Base-by-base conservation (phyloP, 306 rosid species). In the Leucaena leucocephala region DNA sequence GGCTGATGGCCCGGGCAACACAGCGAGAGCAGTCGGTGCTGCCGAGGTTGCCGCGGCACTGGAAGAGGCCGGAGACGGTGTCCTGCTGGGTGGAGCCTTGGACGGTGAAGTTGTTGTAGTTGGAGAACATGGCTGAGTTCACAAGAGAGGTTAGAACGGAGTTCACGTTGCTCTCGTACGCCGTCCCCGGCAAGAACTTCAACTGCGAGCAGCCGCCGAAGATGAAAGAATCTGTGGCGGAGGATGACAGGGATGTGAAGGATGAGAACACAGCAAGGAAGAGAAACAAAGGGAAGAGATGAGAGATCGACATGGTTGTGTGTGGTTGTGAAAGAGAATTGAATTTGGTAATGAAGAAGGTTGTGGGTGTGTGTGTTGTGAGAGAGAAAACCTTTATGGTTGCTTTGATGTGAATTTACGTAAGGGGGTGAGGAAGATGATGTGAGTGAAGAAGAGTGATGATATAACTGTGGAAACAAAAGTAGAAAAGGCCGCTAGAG, bases 51-150 rank as follows among this genome's bases (percentile, higher is more conserved):
- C 87, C 91, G 7, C 91, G 91, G 87, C 95, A 90, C 77, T 90
- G 92, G 84, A 74, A 88, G 78, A 88, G 84, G 77, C 88, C 90
- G 80, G 67, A 83, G 63, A 88, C 48, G 82, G 88, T 80, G 85
- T 82, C 82, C 7, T 71, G 74, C 14, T 78, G 33, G 35, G 82
- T 0, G 76, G 84, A 6, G 21, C 76, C 81, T 21, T 70, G 75
- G 76, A 77, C 8, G 70, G 92, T 88, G 91, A 61, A 88, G 80
- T 96, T 96, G 85, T 88, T 93, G 88, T 89, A 96, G 83, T 82
- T 69, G 8, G 84, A 16, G 85, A 64, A 83, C 82, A 70, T 80
- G 86, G 95, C 92, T 0, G 88, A 85, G 80, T 88, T 90, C 57
- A 84, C 85, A 0, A 93, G 76, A 8, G 99, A 93, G 58, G 98